A percentile compares a stretch with the other conserved stretches of the same genome.
These are phyloP conservation scores for Phytophthora citrophthora DNA, from an alignment of 352 stramenopile species.

Conservation along the genomic window DNA sequence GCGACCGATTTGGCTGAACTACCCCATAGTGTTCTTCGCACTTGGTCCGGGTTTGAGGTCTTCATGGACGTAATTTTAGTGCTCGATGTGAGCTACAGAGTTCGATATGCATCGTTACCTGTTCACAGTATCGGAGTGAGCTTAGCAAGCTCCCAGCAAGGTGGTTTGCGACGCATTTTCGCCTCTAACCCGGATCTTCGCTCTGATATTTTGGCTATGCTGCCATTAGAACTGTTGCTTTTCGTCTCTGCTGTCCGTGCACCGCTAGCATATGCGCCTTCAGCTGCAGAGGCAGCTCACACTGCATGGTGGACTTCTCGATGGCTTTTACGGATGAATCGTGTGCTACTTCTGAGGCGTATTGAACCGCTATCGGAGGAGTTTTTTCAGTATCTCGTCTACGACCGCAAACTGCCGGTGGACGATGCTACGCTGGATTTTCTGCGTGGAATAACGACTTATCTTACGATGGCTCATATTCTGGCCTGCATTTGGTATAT, in stretches of 20 bases:
- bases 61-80: constrained; percentile 58
- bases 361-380: constrained; percentile 51
- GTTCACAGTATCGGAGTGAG: constrained; percentile 22
- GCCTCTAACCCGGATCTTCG: constrained; percentile 44
- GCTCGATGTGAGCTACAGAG: constrained; percentile 49
- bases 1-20: constrained; percentile 49
- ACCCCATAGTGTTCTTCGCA: constrained; percentile 14
- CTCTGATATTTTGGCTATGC: constrained; percentile 47
- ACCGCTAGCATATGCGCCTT: constrained; percentile 5
- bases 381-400: constrained; percentile 66
- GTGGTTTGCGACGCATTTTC: constrained; percentile 16
- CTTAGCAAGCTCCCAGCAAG: constrained; percentile 6
- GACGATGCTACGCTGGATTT: constrained; percentile 56
- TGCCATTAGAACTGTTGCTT: constrained; percentile 59
- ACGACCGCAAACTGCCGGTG: constrained; percentile 56
- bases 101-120: constrained; percentile 42
- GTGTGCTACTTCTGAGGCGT: constrained; percentile 46
- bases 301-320: constrained; percentile 45
- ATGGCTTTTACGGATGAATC: constrained; percentile 64
- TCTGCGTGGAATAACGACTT: constrained; percentile 48
- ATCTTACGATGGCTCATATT: constrained; percentile 67
- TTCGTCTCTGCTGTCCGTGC: constrained; percentile 22
- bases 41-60: constrained; percentile 60
- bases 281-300: constrained; percentile 1
- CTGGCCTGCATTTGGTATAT: constrained; percentile 72